Base-by-base conservation (phyloP, 306 rosid genomes). In the Vicia villosa region DNA sequence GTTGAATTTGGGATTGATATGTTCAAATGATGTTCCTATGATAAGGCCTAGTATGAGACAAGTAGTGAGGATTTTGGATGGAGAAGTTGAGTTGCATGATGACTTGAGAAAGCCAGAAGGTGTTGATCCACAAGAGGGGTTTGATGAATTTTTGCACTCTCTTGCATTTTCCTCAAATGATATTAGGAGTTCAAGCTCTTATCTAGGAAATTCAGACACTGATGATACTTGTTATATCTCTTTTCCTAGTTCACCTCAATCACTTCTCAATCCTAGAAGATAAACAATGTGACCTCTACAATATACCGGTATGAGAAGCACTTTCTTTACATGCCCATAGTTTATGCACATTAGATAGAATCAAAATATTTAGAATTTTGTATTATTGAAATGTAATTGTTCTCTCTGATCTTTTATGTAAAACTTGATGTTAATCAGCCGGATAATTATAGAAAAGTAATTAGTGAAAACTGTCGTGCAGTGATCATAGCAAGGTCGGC, bases 1-100 rank as follows among this genome's bases (percentile, higher is more conserved):
- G 66, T 30, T 88, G 82, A 86, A 88, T 63, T 11, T 91, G 79
- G 96, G 97, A 20, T 42, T 91, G 50, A 66, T 88, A 49, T 86
- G 97, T 24, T 91, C 96, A 16, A 77, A 74, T 62, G 80, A 81
- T 73, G 64, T 6, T n/a, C 74, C 84, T 4, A 17, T 10, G 55
- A 73, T 43, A 1, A 82, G 97, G 83, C 96, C 96, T 8, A 77
- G 12, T 11, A 49, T 49, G 55, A 49, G 55, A 49, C 24, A 49
- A 8, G 24, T 17, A 17, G 22, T 49, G 47, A 84, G 83, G 84
- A 79, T 68, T 59, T 75, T 91, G 77, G 93, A 88, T 7, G 93
- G 96, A 4, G 93, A 91, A 66, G 47, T 74, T 19, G 80, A 70
- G 24, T 40, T 88, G 13, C 76, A 82, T 1, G 78, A 61, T 15